A percentile compares a stretch with the other conserved stretches of the same genome.
phyloP scores from a whole-genome alignment of 140 eudicot species.

The Flaveria floridana region DNA sequence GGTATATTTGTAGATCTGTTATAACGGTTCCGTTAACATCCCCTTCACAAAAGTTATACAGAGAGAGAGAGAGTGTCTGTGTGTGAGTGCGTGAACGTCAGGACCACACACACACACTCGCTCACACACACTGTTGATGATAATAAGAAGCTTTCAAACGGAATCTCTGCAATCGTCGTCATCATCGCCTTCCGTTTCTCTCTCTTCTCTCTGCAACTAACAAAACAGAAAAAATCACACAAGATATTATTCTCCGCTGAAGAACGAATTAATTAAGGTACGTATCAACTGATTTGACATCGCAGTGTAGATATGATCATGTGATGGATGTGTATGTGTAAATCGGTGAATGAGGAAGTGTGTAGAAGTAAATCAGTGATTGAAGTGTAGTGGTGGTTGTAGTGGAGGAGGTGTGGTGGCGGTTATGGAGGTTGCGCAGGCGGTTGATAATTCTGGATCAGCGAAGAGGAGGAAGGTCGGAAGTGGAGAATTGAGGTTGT shows the following conservation, averaged over 20 bases:
- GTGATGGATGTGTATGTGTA: slow-evolving; percentile 22
- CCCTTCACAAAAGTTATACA: slow-evolving; percentile 30
- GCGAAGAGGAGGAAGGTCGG: slow-evolving; percentile 49
- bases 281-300: slow-evolving; percentile 32
- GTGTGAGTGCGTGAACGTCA: slow-evolving; percentile 42
- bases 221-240: slow-evolving; percentile 37
- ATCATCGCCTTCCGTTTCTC: slow-evolving; percentile 42
- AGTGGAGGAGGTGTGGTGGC: slow-evolving; percentile 28
- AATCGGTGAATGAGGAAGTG: no score
- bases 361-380: no score
- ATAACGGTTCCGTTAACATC: slow-evolving; percentile 52
- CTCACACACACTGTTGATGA: not conserved
- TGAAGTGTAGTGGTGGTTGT: no score
- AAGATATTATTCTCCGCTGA: slow-evolving; percentile 33
- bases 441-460: slow-evolving; percentile 28
- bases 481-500: slow-evolving; percentile 38
- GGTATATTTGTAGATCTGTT: slow-evolving; percentile 38
- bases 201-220: slow-evolving; percentile 40
- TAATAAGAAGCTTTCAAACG: slow-evolving; percentile 44
- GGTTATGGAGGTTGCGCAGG: slow-evolving; percentile 42
- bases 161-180: slow-evolving; percentile 45
- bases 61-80: not conserved
- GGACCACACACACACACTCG: slow-evolving; percentile 42
- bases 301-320: not conserved
- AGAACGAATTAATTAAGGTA: slow-evolving; percentile 25